Base-by-base conservation (phyloP, 495 filamentous ascomycete genomes). In the Hyaloscypha hepaticicola region DNA sequence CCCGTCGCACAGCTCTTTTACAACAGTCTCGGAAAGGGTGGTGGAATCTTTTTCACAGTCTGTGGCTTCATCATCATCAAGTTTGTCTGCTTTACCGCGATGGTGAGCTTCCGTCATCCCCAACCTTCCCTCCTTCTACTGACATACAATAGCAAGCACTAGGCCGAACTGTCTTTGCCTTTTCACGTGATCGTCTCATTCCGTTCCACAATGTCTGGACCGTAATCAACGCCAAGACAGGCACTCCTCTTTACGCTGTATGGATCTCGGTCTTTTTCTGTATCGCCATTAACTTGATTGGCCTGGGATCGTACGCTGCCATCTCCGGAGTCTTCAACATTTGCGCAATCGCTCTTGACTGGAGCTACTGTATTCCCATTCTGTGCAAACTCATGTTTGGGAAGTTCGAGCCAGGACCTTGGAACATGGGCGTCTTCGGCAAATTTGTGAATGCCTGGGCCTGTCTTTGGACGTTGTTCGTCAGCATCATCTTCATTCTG, bases 1-100 rank as follows among this genome's bases (percentile, higher is more conserved):
- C 86, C 86, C 6, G 86, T 88, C 2, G 86, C 84, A 1, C 86
- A 88, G 64, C 81, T 88, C 63, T 88, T 85, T 77, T 85, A 83
- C 73, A 82, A 86, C 70, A 78, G 77, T 61, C 80, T 87, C 61
- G 86, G 86, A 58, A 82, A 80, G 57, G 72, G 65, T 5, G 84
- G 83, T 27, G 85, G 83, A 11, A 81, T 88, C 68, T 78, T 85
- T 73, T 88, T 82, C 70, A 85, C 84, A 25, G 78, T 88, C 58
- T 80, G 76, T 55, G 85, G 82, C 28, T 82, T 86, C 66, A 72
- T 85, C 55, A 82, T 88, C 65, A 75, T 80, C 73, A 82, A 82
- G 65, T 80, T 88, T 45, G 82, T 85, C 48, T 82, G 80, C 70
- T 84, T 87, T 73, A 84, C 85, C 8, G 85, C 85, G 51, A 80